Conservation (phyloP, 78 protist species). For the Capsaspora owczarzaki region DNA sequence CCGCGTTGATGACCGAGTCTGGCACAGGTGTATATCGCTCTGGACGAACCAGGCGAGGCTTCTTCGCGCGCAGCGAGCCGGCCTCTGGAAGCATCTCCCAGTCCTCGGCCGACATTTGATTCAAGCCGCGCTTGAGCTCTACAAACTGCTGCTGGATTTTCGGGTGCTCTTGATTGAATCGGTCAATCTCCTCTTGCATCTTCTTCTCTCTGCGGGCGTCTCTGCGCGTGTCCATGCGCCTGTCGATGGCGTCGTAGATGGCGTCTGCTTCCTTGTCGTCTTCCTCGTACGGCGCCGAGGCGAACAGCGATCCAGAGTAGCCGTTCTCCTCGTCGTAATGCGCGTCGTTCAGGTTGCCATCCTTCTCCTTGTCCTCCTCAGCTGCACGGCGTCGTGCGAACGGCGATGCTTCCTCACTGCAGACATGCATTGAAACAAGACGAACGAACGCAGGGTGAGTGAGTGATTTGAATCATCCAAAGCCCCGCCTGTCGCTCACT, state of each 20-base stretch:
- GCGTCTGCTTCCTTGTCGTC: constrained; percentile 80
- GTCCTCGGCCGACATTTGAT: constrained; percentile 36
- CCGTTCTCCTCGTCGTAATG: constrained; percentile 81
- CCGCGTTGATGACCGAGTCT: constrained; percentile 40
- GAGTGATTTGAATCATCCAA: no score
- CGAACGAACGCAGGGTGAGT: no score
- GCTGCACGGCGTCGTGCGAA: neutral
- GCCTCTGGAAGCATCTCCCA: constrained; percentile 60
- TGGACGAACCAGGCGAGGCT: neutral
- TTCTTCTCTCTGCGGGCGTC: constrained; percentile 13
- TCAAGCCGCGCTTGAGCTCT: constrained; percentile 60
- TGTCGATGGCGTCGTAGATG: constrained; percentile 54
- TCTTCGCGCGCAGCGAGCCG: constrained; percentile 20
- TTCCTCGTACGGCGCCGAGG: constrained; percentile 52
- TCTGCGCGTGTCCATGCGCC: constrained; percentile 61
- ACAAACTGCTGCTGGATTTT: constrained; percentile 68
- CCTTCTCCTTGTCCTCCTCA: constrained; percentile 13
- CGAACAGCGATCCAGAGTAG: constrained; percentile 49
- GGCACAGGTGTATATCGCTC: constrained; percentile 50
- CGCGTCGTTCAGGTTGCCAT: constrained; percentile 36
- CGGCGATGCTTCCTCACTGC: neutral
- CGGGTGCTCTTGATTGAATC: constrained; percentile 46
- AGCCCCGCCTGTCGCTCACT: no score
- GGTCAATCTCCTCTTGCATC: constrained; percentile 14
- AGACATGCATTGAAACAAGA: neutral